Conservation (phyloP, 352 stramenopile species). For the Pythium insidiosum region DNA sequence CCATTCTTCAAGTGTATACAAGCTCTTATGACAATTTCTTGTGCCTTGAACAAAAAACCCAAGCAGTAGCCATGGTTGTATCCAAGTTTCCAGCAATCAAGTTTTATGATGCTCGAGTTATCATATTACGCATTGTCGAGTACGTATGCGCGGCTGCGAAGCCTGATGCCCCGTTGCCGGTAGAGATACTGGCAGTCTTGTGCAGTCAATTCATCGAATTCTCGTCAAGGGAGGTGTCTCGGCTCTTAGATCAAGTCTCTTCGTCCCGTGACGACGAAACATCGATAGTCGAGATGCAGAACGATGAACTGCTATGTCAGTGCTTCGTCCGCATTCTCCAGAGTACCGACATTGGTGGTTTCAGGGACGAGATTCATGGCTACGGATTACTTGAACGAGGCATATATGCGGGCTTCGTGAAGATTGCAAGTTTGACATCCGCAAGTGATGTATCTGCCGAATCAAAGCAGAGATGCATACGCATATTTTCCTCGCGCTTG, state of each 20-base stretch:
- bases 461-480: constrained; percentile 12
- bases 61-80: constrained; percentile 56
- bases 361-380: constrained; percentile 37
- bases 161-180: constrained; percentile 27
- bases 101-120: constrained; percentile 52
- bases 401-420: constrained; percentile 38
- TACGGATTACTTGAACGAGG: constrained; percentile 62
- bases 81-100: constrained; percentile 46
- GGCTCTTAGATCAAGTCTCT: too few relatives aligned
- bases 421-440: constrained; percentile 34
- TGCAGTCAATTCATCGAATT: constrained; percentile 58
- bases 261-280: neutral
- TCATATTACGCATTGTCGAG: constrained; percentile 72
- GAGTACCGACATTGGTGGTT: constrained; percentile 21
- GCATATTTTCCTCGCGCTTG: constrained; percentile 25
- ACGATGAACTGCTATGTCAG: constrained; percentile 34
- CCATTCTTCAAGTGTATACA: constrained; percentile 63
- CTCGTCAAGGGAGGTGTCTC: constrained; percentile 24
- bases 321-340: constrained; percentile 62
- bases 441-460: constrained; percentile 4
- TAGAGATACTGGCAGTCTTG: constrained; percentile 56
- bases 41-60: constrained; percentile 59
- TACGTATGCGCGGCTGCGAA: constrained; percentile 58
- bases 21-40: constrained; percentile 66
- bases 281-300: neutral